These are phyloP conservation scores for Nephelium lappaceum DNA, from an alignment of 345 rosid species.

Conservation along the genomic window DNA sequence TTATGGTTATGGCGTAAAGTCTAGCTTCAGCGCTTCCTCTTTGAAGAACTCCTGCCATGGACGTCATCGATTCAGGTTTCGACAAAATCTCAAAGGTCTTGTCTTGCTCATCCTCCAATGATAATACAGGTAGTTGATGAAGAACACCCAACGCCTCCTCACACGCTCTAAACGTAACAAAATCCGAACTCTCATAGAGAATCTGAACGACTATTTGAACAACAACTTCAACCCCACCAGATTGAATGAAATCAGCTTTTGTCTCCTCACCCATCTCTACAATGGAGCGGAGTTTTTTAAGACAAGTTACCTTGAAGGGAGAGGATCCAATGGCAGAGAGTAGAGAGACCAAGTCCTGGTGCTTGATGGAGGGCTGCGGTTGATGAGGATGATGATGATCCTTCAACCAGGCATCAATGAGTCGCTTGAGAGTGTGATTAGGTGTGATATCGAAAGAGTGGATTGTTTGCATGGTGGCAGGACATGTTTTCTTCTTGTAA, in stretches of 20 bases:
- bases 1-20: conserved; percentile 24
- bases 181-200: conserved; percentile 25
- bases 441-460: conserved; percentile 32
- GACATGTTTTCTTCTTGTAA: conserved; percentile 47
- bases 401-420: conserved; percentile 30
- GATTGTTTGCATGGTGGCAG: conserved; percentile 41
- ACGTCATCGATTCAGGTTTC: conserved; percentile 25
- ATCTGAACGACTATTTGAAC: conserved; percentile 26
- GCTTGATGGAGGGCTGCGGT: conserved; percentile 10
- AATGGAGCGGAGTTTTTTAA: conserved; percentile 32
- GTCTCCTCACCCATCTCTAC: conserved; percentile 17
- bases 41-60: conserved; percentile 34
- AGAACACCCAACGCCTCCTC: conserved; percentile 40
- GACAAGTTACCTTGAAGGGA: conserved; percentile 36
- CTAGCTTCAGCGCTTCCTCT: conserved; percentile 42
- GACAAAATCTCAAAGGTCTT: conserved; percentile 15
- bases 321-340: conserved; percentile 30
- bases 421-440: conserved; percentile 39
- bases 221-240: conserved; percentile 28
- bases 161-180: conserved; percentile 26
- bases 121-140: conserved; percentile 24
- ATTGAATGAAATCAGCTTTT: conserved; percentile 22
- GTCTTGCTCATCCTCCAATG: conserved; percentile 3
- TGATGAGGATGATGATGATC: not conserved
- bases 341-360: conserved; percentile 23